Conservation (phyloP, 176 grass and related monocot species). For the Tillandsia fasciculata region DNA sequence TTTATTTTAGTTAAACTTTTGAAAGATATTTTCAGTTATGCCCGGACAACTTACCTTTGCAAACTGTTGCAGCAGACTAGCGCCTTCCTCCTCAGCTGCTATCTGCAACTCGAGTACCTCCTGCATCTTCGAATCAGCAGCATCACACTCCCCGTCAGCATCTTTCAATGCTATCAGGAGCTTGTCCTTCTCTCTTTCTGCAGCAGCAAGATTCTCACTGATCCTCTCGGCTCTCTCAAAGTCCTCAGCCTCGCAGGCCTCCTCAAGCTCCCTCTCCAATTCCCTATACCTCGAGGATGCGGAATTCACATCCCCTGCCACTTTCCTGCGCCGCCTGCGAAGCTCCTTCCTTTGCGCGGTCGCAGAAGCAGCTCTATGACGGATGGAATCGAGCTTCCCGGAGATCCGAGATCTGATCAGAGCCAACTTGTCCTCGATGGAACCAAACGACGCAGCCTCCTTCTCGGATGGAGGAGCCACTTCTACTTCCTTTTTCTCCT, state of each 20-base stretch:
- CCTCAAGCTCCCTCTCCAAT: constrained; percentile 81
- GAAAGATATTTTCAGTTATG: neutral
- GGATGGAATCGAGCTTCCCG: constrained; percentile 42
- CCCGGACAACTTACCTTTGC: constrained; percentile 40
- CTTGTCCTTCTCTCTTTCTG: constrained; percentile 62
- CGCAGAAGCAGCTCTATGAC: constrained; percentile 35
- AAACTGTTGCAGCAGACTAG: constrained; percentile 51
- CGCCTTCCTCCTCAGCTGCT: constrained; percentile 52
- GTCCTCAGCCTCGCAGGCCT: constrained; percentile 76
- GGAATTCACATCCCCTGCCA: constrained; percentile 30
- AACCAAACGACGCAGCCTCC: constrained; percentile 1
- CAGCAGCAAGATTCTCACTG: constrained; percentile 39
- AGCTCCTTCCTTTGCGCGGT: constrained; percentile 61
- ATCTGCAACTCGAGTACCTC: constrained; percentile 56
- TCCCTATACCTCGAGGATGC: constrained; percentile 48
- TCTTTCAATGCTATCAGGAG: constrained; percentile 38
- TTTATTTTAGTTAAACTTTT: too few species aligned
- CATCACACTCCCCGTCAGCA: constrained; percentile 57
- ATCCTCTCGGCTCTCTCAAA: constrained; percentile 85
- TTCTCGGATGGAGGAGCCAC: neutral
- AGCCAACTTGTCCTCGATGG: constrained; percentile 46
- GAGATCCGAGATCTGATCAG: constrained; percentile 61
- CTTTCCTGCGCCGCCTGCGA: constrained; percentile 41
- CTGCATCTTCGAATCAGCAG: constrained; percentile 66
- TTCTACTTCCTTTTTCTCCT: neutral